Conservation (phyloP, 1,284 basidiomycete species). For the Anthracocystis setariae region DNA sequence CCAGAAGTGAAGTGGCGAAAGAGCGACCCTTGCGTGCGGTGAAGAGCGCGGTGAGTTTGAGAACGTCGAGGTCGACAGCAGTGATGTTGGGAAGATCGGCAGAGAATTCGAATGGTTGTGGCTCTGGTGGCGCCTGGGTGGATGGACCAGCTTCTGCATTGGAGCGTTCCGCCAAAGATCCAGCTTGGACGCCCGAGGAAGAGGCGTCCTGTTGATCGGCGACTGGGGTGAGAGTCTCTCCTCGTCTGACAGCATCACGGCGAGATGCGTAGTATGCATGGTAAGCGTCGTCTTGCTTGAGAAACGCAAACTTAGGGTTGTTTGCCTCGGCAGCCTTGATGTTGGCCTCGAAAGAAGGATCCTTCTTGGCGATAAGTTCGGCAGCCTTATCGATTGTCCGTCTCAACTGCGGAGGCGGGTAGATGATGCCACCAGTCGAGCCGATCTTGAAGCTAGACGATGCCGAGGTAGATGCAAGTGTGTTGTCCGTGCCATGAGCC, state of each 20-base stretch:
- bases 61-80: conserved; percentile 78
- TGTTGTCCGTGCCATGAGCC: conserved; percentile 44
- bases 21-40: conserved; percentile 88
- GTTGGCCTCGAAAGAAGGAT: conserved; percentile 62
- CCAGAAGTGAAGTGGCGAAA: conserved; percentile 85
- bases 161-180: conserved; percentile 1
- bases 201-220: conserved; percentile 16
- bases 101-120: conserved; percentile 83
- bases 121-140: conserved; percentile 73
- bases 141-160: conserved; percentile 8
- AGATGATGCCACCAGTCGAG: conserved; percentile 63
- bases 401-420: conserved; percentile 70
- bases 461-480: conserved; percentile 22
- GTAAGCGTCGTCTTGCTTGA: conserved; percentile 61
- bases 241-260: conserved; percentile 51
- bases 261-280: conserved; percentile 63
- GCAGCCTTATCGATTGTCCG: conserved; percentile 97
- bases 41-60: conserved; percentile 86
- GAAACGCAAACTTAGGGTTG: conserved; percentile 63
- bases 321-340: conserved; percentile 58
- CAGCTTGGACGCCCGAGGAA: conserved; percentile 3
- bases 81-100: conserved; percentile 89
- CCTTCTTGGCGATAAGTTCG: conserved; percentile 78
- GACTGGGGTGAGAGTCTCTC: conserved; percentile 27
- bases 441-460: conserved; percentile 46